Percentiles rank a stretch among this genome's conserved stretches.
phyloP scores from a whole-genome alignment of 306 rosid genomes.

The Cucurbita ficifolia region DNA sequence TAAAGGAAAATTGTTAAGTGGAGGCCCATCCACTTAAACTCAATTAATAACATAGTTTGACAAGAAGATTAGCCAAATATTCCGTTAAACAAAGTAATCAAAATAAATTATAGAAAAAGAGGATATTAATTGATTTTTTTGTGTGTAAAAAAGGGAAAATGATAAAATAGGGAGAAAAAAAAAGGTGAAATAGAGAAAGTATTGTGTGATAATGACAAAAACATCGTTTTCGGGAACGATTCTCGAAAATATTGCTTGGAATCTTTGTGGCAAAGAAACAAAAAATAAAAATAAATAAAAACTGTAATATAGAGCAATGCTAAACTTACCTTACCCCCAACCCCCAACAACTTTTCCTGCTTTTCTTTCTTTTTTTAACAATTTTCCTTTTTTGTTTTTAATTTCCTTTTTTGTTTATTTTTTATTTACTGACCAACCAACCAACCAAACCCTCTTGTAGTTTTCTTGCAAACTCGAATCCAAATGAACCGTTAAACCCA shows the following conservation, averaged over 20 bases:
- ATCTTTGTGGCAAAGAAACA: constrained; percentile 21
- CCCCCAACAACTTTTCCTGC: constrained; percentile 18
- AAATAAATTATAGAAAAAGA: background rate
- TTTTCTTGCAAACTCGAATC: background rate
- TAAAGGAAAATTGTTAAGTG: background rate
- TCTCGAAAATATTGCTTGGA: constrained; percentile 27
- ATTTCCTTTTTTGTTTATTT: background rate
- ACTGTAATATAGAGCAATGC: background rate
- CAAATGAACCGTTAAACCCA: background rate
- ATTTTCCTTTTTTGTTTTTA: background rate
- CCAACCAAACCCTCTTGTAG: background rate
- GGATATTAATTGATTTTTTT: background rate
- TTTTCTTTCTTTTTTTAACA: background rate
- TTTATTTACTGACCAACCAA: background rate
- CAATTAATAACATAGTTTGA: background rate
- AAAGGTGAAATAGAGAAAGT: background rate
- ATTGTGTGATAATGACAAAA: constrained; percentile 18
- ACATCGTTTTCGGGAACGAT: constrained; percentile 25
- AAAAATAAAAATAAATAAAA: background rate
- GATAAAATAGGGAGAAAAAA: background rate
- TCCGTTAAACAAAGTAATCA: background rate
- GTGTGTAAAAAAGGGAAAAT: background rate
- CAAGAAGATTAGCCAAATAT: background rate
- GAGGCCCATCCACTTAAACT: background rate
- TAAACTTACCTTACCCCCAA: background rate